Percentiles rank a stretch among this genome's conserved stretches.
Conservation (phyloP, 345 rosid species). For the Chamaenerion angustifolium region DNA sequence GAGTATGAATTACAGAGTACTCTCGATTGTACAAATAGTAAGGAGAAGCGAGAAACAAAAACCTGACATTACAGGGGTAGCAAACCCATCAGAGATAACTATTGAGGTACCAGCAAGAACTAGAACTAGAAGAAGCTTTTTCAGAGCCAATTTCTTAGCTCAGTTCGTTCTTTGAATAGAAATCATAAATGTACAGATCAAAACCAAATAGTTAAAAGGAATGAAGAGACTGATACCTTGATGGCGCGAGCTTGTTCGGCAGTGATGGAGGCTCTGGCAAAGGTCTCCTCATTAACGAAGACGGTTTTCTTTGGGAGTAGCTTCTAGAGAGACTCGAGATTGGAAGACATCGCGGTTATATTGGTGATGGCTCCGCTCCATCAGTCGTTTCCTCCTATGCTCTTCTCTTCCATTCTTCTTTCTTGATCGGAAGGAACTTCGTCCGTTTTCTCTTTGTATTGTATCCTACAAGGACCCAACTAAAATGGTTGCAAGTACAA, state of each 20-base stretch:
- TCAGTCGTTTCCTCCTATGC: constrained; percentile 59
- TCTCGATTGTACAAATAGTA: neutral
- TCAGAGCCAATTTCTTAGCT: constrained; percentile 13
- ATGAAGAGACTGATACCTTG: constrained; percentile 31
- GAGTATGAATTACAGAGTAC: too few relatives aligned
- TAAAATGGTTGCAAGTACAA: too few relatives aligned
- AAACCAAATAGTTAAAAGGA: neutral
- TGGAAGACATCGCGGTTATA: constrained; percentile 71
- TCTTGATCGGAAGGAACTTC: neutral
- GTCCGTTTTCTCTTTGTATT: too few relatives aligned
- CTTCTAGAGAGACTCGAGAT: constrained; percentile 77
- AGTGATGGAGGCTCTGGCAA: constrained; percentile 70
- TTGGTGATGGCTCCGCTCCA: constrained; percentile 79
- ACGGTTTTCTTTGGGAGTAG: constrained; percentile 82
- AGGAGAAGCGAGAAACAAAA: constrained; percentile 11
- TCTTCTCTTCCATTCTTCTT: constrained; percentile 30
- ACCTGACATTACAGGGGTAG: constrained; percentile 99
- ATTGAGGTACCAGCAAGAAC: constrained; percentile 99
- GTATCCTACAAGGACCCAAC: too few relatives aligned
- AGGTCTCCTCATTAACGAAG: constrained; percentile 82
- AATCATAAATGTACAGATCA: neutral
- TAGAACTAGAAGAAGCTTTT: constrained; percentile 65
- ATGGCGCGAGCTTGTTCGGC: constrained; percentile 87
- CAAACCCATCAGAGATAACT: constrained; percentile 96
- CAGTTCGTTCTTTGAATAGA: too few relatives aligned